phyloP scores from a whole-genome alignment of 1,139 yeast genomes.

The Blastobotrys proliferans region DNA sequence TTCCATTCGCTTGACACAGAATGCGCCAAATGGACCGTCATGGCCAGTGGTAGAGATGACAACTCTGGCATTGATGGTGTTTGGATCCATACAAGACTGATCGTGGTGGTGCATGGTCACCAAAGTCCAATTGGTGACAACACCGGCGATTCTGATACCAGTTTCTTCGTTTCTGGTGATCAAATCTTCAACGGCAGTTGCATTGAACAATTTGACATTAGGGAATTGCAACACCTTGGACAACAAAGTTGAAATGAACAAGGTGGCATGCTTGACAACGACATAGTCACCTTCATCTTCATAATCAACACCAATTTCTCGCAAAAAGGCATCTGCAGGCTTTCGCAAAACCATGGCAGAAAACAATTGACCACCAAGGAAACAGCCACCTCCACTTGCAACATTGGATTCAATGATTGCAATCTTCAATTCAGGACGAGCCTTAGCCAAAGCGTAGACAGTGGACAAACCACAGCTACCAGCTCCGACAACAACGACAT shows the following conservation, averaged over 20 bases:
- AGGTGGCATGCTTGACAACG: slow-evolving; percentile 77
- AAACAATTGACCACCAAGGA: slow-evolving; percentile 78
- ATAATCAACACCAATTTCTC: slow-evolving; percentile 59
- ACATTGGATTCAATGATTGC: slow-evolving; percentile 74
- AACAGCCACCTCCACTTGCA: slow-evolving; percentile 78
- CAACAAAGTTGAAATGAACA: slow-evolving; percentile 67
- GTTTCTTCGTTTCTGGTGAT: slow-evolving; percentile 61
- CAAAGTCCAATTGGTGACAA: slow-evolving; percentile 79
- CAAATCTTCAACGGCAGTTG: slow-evolving; percentile 77
- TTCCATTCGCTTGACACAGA: slow-evolving; percentile 53
- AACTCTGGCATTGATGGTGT: slow-evolving; percentile 69
- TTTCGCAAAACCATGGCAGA: slow-evolving; percentile 77
- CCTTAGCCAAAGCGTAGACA: slow-evolving; percentile 66
- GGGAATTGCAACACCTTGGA: slow-evolving; percentile 70
- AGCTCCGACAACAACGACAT: slow-evolving; percentile 72
- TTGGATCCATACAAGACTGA: slow-evolving; percentile 82
- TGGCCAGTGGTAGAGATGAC: slow-evolving; percentile 74
- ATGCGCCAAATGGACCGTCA: slow-evolving; percentile 85
- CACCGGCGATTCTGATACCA: slow-evolving; percentile 67
- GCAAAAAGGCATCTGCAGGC: slow-evolving; percentile 67
- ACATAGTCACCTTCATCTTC: slow-evolving; percentile 81
- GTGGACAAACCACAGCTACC: slow-evolving; percentile 77
- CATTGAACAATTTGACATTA: slow-evolving; percentile 72
- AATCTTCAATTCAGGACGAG: slow-evolving; percentile 71
- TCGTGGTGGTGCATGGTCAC: slow-evolving; percentile 73